Conservation (phyloP, 2,329 filamentous ascomycete species). For the Cytospora piceae region DNA sequence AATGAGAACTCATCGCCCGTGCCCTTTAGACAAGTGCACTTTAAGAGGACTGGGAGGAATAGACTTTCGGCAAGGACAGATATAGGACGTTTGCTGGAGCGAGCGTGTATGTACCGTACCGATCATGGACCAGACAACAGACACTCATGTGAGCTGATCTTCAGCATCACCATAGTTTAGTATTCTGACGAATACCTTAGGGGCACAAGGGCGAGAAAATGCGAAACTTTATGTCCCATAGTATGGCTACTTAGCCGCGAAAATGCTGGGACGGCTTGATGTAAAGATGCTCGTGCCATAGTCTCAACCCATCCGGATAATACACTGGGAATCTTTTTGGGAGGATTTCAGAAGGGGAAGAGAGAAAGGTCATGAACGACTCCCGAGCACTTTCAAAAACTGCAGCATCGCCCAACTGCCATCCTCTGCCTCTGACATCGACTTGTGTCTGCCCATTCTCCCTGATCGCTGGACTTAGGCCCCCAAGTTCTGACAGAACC, state of each 20-base stretch:
- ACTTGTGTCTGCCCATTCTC: background rate
- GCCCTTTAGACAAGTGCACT: no score
- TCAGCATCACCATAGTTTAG: no score
- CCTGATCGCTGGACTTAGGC: background rate
- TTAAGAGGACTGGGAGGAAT: no score
- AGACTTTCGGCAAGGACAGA: no score
- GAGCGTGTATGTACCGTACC: no score
- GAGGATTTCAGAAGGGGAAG: background rate
- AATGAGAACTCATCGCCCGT: no score
- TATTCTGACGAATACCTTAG: background rate
- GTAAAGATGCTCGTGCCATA: background rate
- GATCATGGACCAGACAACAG: no score
- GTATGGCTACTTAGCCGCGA: background rate
- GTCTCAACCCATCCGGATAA: background rate
- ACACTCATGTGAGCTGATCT: no score
- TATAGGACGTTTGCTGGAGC: no score
- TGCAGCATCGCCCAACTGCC: background rate
- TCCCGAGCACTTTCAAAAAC: background rate
- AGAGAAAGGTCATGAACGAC: background rate
- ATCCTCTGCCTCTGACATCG: background rate
- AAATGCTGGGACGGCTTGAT: background rate
- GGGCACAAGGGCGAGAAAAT: background rate
- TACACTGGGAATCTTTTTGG: background rate
- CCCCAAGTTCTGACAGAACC: rapidly evolving
- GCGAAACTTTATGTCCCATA: background rate